Base-by-base conservation (phyloP, 345 rosid species). In the Arabis hirsuta region DNA sequence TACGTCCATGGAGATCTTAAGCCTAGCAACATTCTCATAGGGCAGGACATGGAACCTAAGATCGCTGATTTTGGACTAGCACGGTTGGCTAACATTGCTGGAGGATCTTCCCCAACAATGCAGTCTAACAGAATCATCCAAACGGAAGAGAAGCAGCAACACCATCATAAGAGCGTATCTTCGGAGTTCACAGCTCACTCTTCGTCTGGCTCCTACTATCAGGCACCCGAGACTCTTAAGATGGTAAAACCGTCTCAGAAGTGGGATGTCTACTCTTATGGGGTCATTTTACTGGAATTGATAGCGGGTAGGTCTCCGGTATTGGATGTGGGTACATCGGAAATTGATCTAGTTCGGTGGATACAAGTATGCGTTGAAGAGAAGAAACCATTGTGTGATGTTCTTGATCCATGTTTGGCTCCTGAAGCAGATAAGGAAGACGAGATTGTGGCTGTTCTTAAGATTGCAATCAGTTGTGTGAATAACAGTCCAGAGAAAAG, bases 221-320 rank as follows among this genome's bases (percentile, higher is more conserved):
- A 87, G 76, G 98, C 98, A 46, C 98, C 98, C 0, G 97, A 95
- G 81, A 88, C 92, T 38, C 76, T 85, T 56, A 95, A 90, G 81
- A 82, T 81, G 54, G 83, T 91, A 58, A 95, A 91, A 79, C 97
- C 97, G 12, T 95, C 99, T 3, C 98, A 95, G 73, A 95, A 90
- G 78, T 95, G 99, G 99, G 99, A 95, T 78, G 84, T 91, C 4
- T 95, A 91, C 85, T 91, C 98, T 4, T 90, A 69, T 10, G 99
- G 98, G 24, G 90, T 91, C 67, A 88, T 95, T 73, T 67, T 91
- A 55, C 84, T 95, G 24, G 99, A 90, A 78, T 65, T 91, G 85
- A 87, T 95, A 55, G 85, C 96, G 0, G 96, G 96, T 72, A 88
- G 82, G 77, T 72, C 61, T 7, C 89, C 96, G 0, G 48, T 82